Conservation (phyloP, 495 filamentous ascomycete species). For the Penicillium argentinense region DNA sequence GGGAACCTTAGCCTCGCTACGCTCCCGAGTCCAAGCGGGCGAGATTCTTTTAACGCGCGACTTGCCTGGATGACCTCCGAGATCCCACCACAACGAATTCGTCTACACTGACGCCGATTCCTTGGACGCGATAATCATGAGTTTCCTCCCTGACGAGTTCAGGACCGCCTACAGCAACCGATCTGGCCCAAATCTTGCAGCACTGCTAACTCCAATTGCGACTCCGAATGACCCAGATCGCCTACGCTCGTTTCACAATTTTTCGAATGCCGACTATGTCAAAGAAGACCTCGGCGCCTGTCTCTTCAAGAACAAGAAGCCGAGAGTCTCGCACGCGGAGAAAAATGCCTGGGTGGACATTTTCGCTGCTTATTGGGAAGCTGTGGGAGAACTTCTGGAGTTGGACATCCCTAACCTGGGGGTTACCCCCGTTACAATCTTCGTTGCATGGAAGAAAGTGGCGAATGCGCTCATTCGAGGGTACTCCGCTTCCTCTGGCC, state of each 20-base stretch:
- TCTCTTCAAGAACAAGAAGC: slow-evolving; percentile 56
- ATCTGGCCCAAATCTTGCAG: slow-evolving; percentile 66
- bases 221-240: slow-evolving; percentile 55
- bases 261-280: slow-evolving; percentile 58
- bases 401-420: slow-evolving; percentile 43
- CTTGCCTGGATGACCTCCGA: background rate
- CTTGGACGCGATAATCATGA: slow-evolving; percentile 50
- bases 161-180: slow-evolving; percentile 50
- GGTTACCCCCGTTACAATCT: slow-evolving; percentile 70
- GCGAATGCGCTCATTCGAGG: slow-evolving; percentile 68
- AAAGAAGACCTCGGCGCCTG: slow-evolving; percentile 60
- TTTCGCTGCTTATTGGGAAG: slow-evolving; percentile 80
- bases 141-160: slow-evolving; percentile 62
- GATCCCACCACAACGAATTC: background rate
- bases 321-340: slow-evolving; percentile 61
- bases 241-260: slow-evolving; percentile 59
- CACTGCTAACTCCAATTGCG: slow-evolving; percentile 66
- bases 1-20: background rate
- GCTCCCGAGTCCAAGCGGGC: background rate
- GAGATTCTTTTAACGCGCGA: background rate
- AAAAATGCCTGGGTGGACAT: slow-evolving; percentile 77
- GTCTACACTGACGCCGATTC: background rate
- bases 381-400: slow-evolving; percentile 64
- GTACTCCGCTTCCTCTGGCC: slow-evolving; percentile 60
- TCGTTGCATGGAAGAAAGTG: slow-evolving; percentile 82